Evolutionary conservation across 257 asterid species (phyloP).

Genomic region (Salvia splendens): DNA sequence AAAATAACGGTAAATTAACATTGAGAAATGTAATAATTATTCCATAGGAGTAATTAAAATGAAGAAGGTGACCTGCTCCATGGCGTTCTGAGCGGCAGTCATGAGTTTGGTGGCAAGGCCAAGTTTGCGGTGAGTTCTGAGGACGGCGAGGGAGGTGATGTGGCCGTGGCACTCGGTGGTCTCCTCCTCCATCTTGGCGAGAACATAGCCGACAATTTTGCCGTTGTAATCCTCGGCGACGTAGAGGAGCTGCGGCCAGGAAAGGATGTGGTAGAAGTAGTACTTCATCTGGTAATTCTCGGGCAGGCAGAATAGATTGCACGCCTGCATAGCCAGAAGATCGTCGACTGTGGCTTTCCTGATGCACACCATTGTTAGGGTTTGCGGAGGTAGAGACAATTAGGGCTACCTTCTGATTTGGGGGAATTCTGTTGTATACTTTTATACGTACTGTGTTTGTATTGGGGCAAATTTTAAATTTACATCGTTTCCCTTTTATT

Average conservation of each 20-base stretch:
- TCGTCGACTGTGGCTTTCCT: slow-evolving; percentile 94
- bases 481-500: too few relatives aligned
- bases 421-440: too few relatives aligned
- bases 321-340: slow-evolving; percentile 88
- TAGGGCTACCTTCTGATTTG: too few relatives aligned
- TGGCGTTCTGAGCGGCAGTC: slow-evolving; percentile 99
- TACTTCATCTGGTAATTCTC: slow-evolving; percentile 98
- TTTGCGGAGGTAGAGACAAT: background rate
- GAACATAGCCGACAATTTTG: slow-evolving; percentile 90
- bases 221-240: slow-evolving; percentile 99
- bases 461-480: too few relatives aligned
- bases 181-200: slow-evolving; percentile 99
- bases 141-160: slow-evolving; percentile 98
- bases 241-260: slow-evolving; percentile 98
- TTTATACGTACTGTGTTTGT: too few relatives aligned
- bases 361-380: slow-evolving; percentile 80
- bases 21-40: too few relatives aligned
- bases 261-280: slow-evolving; percentile 90
- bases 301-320: slow-evolving; percentile 91
- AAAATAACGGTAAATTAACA: background rate
- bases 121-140: slow-evolving; percentile 91
- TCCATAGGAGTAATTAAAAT: background rate
- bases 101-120: slow-evolving; percentile 97
- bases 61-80: slow-evolving; percentile 70
- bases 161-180: slow-evolving; percentile 95